Conservation (phyloP, 768 basidiomycete genomes). For the Mycena leptocephala region DNA sequence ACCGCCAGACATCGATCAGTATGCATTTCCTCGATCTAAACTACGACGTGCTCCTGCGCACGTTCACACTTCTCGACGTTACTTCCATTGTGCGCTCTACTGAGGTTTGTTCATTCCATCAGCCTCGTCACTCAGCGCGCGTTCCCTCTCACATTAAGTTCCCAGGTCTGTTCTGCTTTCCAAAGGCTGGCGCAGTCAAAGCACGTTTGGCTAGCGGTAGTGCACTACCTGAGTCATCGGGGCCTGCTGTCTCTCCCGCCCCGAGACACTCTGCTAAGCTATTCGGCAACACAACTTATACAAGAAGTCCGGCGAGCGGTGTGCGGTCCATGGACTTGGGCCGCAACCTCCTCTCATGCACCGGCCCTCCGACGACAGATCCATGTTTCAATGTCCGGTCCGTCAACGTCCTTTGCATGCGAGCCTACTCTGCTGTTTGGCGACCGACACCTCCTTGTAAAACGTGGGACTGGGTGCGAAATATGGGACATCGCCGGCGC, state of each 20-base stretch:
- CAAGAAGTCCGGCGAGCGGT: slow-evolving; percentile 3
- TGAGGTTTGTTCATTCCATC: neutral
- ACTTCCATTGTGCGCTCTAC: neutral
- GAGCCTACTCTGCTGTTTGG: slow-evolving; percentile 19
- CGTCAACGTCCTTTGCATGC: neutral
- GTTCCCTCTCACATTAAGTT: neutral
- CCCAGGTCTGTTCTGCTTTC: neutral
- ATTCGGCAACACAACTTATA: neutral
- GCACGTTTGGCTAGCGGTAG: slow-evolving; percentile 2
- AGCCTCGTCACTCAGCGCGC: neutral
- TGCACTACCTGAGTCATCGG: neutral
- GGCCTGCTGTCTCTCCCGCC: neutral
- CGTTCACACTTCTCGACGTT: neutral
- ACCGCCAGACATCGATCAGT: no score
- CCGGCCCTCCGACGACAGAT: slow-evolving; percentile 3
- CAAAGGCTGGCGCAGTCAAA: neutral
- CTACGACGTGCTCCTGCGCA: slow-evolving; percentile 1
- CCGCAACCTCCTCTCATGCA: neutral
- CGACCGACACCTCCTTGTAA: slow-evolving; percentile 16
- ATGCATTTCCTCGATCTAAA: neutral
- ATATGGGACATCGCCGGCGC: slow-evolving; percentile 23
- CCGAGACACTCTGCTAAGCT: neutral
- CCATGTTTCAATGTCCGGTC: neutral
- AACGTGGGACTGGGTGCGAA: slow-evolving; percentile 21
- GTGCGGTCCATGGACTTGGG: neutral